Conservation (phyloP, 768 basidiomycete species). For the Lactarius sp. region DNA sequence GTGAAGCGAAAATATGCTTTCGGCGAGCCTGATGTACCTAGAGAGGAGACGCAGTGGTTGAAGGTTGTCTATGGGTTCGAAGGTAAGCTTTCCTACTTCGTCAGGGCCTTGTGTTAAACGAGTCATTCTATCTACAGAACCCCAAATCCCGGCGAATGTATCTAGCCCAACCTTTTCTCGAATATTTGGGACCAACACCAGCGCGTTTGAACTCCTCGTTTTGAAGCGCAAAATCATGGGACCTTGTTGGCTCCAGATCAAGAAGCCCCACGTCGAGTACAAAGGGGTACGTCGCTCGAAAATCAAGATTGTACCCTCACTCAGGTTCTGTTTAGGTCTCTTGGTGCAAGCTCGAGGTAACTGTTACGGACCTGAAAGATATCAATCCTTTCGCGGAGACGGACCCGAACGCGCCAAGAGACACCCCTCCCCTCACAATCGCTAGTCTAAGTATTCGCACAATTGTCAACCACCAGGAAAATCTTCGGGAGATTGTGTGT, state of each 20-base stretch:
- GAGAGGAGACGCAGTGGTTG: conserved; percentile 78
- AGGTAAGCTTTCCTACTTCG: conserved; percentile 39
- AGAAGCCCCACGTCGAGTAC: conserved; percentile 65
- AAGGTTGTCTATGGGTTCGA: conserved; percentile 91
- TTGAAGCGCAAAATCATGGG: conserved; percentile 98
- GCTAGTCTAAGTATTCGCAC: conserved; percentile 87
- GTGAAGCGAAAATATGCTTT: conserved; percentile 92
- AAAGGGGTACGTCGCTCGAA: conserved; percentile 58
- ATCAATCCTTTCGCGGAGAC: conserved; percentile 78
- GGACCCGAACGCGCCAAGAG: conserved; percentile 65
- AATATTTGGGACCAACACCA: conserved; percentile 90
- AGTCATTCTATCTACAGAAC: conserved; percentile 42
- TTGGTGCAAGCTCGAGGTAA: conserved; percentile 94
- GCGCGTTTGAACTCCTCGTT: conserved; percentile 88
- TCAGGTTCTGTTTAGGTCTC: conserved; percentile 55
- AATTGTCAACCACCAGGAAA: conserved; percentile 89
- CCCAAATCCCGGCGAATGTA: conserved; percentile 64
- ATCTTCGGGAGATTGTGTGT: conserved; percentile 91
- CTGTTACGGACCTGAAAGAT: conserved; percentile 79
- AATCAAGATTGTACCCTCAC: neutral
- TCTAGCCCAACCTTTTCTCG: conserved; percentile 80
- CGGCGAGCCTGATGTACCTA: conserved; percentile 76
- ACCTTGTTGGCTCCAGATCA: conserved; percentile 92
- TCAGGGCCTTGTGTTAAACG: neutral
- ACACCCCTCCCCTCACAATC: conserved; percentile 83